Evolutionary conservation across 805 yeast genomes (phyloP), one percentile per base, ranked within the genome.

Genomic region (Starmerella riodocensis): DNA sequence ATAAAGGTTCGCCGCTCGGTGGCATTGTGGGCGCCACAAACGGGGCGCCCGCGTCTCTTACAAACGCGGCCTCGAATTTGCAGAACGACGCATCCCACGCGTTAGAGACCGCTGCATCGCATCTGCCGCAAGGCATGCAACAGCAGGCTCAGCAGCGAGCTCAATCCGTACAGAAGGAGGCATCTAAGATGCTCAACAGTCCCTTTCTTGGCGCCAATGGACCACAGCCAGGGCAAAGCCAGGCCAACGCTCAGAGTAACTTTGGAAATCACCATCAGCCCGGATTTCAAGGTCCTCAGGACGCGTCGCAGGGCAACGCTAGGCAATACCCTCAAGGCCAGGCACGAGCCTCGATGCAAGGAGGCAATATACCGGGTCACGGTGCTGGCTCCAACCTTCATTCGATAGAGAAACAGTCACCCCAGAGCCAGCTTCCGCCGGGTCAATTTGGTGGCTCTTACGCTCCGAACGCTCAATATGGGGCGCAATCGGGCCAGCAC

Each of bases 191-290:
- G 32, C 42, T 43, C 29, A 40, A 45, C 44, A 40, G 45, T 28
- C 49, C 49, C 20, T 45, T 45, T 27, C 30, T 33, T 11, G 40
- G 39, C 14, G n/a, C n/a, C n/a, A n/a, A n/a, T n/a, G n/a, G n/a
- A n/a, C n/a, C n/a, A n/a, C n/a, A n/a, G n/a, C n/a, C n/a, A n/a
- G n/a, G n/a, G n/a, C n/a, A n/a, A n/a, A n/a, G n/a, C n/a, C n/a
- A n/a, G n/a, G n/a, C n/a, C n/a, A n/a, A n/a, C n/a, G n/a, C n/a
- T n/a, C n/a, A n/a, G n/a, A n/a, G n/a, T n/a, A n/a, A n/a, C n/a
- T n/a, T n/a, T n/a, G n/a, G n/a, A n/a, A n/a, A n/a, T n/a, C n/a
- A n/a, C n/a, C n/a, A n/a, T n/a, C n/a, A n/a, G n/a, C n/a, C n/a
- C n/a, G n/a, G n/a, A n/a, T n/a, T n/a, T n/a, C n/a, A n/a, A n/a